phyloP scores from a whole-genome alignment of 108 stramenopile genomes.

The Fistulifera solaris region DNA sequence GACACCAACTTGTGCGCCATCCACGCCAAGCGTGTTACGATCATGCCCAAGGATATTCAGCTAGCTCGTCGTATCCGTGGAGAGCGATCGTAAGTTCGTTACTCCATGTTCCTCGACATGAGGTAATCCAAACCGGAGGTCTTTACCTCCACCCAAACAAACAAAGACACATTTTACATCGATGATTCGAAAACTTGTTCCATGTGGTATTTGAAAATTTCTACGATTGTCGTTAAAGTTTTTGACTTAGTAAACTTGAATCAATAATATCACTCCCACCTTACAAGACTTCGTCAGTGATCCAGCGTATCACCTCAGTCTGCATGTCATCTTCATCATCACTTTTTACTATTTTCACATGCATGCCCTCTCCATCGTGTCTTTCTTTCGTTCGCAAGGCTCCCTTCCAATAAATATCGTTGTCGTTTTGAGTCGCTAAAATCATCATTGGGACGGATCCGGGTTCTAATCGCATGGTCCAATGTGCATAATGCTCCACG shows the following conservation, averaged over 20 bases:
- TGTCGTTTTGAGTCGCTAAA: conserved; percentile 4
- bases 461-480: conserved; percentile 32
- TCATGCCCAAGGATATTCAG: conserved; percentile 87
- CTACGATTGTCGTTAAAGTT: too few relatives aligned
- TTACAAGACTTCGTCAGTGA: too few relatives aligned
- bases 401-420: too few relatives aligned
- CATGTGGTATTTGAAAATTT: too few relatives aligned
- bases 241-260: too few relatives aligned
- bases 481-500: conserved; percentile 3
- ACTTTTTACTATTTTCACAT: too few relatives aligned
- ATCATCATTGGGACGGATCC: conserved; percentile 50
- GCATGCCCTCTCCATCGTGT: too few relatives aligned
- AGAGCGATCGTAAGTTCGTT: conserved; percentile 7
- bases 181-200: conserved; percentile 14
- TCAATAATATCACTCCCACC: too few relatives aligned
- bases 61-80: conserved; percentile 65
- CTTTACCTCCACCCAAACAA: conserved; percentile 19
- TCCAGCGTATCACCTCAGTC: too few relatives aligned
- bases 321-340: too few relatives aligned
- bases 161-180: conserved; percentile 3
- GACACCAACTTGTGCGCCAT: conserved; percentile 96
- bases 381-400: too few relatives aligned
- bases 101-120: background rate
- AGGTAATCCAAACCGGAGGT: conserved; percentile 17
- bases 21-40: conserved; percentile 97